phyloP scores from a whole-genome alignment of 2,329 filamentous ascomycete species.

The Neurospora sp. region DNA sequence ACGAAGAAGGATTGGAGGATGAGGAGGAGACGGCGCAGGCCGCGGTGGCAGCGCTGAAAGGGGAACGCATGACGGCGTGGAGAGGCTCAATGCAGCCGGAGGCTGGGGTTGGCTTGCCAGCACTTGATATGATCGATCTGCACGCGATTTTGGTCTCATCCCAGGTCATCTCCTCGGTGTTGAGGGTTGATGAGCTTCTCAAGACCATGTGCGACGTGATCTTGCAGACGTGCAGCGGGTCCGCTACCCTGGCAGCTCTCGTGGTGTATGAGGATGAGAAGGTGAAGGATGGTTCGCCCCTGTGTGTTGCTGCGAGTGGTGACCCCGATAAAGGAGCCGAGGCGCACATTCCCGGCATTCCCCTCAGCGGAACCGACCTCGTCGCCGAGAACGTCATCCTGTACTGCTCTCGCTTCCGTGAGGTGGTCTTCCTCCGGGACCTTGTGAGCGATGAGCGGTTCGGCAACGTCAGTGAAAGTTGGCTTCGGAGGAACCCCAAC shows the following conservation, averaged over 20 bases:
- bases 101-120: conserved; percentile 53
- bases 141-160: conserved; percentile 70
- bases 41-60: conserved; percentile 38
- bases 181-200: conserved; percentile 64
- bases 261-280: conserved; percentile 57
- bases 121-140: conserved; percentile 74
- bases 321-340: conserved; percentile 59
- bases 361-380: conserved; percentile 53
- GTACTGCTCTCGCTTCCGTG: conserved; percentile 67
- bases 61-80: conserved; percentile 54
- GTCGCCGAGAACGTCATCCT: conserved; percentile 69
- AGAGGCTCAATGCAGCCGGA: conserved; percentile 49
- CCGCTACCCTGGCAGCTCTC: conserved; percentile 62
- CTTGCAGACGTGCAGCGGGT: conserved; percentile 62
- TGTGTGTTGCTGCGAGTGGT: conserved; percentile 66
- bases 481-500: conserved; percentile 56
- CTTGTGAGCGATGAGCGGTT: conserved; percentile 68
- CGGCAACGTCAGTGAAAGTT: conserved; percentile 60
- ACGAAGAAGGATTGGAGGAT: conserved; percentile 35
- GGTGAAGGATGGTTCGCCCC: conserved; percentile 32
- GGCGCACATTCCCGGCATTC: conserved; percentile 55
- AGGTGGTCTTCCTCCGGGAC: conserved; percentile 65
- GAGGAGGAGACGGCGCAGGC: conserved; percentile 32
- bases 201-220: conserved; percentile 78
- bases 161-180: conserved; percentile 68